phyloP scores from a whole-genome alignment of 306 rosid genomes.

The Sesbania bispinosa region DNA sequence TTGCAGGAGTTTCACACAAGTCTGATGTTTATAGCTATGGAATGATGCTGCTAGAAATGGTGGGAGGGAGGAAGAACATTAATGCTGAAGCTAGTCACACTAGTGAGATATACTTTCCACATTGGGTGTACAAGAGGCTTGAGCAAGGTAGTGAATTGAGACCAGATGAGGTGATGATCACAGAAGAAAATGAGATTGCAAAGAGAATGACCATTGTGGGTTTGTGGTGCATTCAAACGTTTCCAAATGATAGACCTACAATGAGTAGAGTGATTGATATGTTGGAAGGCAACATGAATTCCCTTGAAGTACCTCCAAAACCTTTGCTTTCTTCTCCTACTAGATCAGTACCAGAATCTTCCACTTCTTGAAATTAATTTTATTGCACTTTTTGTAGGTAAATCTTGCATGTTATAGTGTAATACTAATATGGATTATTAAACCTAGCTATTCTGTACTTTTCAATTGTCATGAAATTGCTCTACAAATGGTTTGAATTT shows the following conservation, averaged over 20 bases:
- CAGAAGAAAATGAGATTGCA: constrained; percentile 15
- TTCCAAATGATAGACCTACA: constrained; percentile 29
- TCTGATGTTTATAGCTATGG: constrained; percentile 47
- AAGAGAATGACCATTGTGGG: constrained; percentile 37
- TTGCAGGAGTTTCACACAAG: constrained; percentile 39
- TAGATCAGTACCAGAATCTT: neutral
- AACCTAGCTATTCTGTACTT: neutral
- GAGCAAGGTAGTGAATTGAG: neutral
- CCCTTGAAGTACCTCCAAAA: constrained; percentile 29
- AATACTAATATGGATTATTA: neutral
- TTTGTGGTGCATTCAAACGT: constrained; percentile 38
- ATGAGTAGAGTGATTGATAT: constrained; percentile 39
- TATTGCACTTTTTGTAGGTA: neutral
- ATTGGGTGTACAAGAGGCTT: constrained; percentile 27
- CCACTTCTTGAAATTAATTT: neutral
- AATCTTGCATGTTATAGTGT: neutral
- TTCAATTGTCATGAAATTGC: neutral
- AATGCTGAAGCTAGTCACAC: neutral
- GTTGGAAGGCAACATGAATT: constrained; percentile 30
- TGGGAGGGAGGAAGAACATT: constrained; percentile 32
- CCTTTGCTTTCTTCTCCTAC: constrained; percentile 30
- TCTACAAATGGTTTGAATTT: neutral
- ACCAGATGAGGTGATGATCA: neutral
- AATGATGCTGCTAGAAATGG: constrained; percentile 46
- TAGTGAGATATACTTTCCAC: constrained; percentile 25